These are phyloP conservation scores for Pichia sp. DNA, from an alignment of 1,139 yeast genomes.

Conservation along the genomic window DNA sequence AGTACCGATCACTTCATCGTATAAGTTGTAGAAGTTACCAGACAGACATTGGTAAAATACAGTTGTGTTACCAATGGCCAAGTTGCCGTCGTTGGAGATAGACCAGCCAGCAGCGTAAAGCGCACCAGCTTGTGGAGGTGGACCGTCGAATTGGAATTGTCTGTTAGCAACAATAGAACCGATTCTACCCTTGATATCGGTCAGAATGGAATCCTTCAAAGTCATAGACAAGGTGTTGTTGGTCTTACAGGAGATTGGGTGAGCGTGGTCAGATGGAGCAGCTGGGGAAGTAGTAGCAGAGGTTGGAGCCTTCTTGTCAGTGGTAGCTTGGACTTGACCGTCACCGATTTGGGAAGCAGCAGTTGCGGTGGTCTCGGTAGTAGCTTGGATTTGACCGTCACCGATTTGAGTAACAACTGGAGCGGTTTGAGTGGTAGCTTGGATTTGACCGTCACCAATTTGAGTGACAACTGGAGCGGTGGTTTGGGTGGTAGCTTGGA, in stretches of 20 bases:
- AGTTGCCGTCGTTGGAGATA: constrained; percentile 52
- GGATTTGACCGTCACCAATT: constrained; percentile 51
- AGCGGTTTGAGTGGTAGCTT: constrained; percentile 37
- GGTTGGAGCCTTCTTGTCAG: constrained; percentile 1
- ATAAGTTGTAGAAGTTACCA: constrained; percentile 78
- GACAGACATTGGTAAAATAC: constrained; percentile 75
- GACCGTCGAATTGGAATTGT: constrained; percentile 88
- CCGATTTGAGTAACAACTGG: constrained; percentile 36
- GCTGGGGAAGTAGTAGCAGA: constrained; percentile 27
- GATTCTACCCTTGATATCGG: constrained; percentile 62
- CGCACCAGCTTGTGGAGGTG: constrained; percentile 88
- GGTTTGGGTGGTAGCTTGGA: constrained; percentile 42
- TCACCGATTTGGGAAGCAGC: constrained; percentile 2
- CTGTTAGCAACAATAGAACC: constrained; percentile 82
- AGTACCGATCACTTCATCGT: constrained; percentile 61
- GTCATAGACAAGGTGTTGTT: constrained; percentile 51
- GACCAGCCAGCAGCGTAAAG: constrained; percentile 87
- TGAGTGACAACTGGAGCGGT: constrained; percentile 33
- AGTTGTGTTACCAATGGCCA: constrained; percentile 63
- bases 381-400: constrained; percentile 56
- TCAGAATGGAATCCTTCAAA: constrained; percentile 49
- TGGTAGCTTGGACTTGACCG: constrained; percentile 25
- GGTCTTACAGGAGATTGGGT: constrained; percentile 48
- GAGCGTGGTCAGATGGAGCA: constrained; percentile 34
- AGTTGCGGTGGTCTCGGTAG: constrained; percentile 27